A percentile compares a stretch with the other conserved stretches of the same genome.
These are phyloP conservation scores for Beauveria bassiana DNA, from an alignment of 2,329 filamentous ascomycete species.

Conservation along the genomic window DNA sequence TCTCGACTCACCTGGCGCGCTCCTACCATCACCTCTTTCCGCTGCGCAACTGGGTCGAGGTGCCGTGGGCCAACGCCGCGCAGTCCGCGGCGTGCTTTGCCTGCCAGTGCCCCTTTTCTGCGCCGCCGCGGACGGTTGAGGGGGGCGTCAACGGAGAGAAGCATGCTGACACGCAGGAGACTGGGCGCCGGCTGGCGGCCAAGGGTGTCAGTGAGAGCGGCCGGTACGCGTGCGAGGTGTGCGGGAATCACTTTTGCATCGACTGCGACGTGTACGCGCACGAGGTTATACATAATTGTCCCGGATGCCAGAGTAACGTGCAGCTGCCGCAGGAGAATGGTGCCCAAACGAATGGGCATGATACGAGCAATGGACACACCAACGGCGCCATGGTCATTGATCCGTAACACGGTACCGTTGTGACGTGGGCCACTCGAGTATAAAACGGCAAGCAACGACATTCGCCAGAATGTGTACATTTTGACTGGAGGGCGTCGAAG, in stretches of 20 bases:
- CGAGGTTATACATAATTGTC: constrained; percentile 91
- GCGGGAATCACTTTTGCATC: constrained; percentile 87
- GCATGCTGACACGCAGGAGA: constrained; percentile 12
- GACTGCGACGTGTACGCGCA: constrained; percentile 96
- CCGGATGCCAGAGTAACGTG: constrained; percentile 64
- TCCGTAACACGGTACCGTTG: constrained; percentile 16
- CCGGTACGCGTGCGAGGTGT: constrained; percentile 84
- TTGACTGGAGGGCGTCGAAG: not conserved
- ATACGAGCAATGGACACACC: constrained; percentile 18
- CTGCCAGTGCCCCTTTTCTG: constrained; percentile 68
- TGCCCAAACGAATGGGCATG: constrained; percentile 20
- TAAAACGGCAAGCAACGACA: not conserved
- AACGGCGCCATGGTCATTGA: constrained; percentile 41
- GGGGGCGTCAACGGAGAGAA: constrained; percentile 15
- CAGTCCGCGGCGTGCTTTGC: constrained; percentile 63
- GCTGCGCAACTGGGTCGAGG: constrained; percentile 81
- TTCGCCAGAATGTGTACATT: not conserved
- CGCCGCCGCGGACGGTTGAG: constrained; percentile 21
- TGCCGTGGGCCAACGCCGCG: constrained; percentile 68
- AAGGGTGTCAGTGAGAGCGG: constrained; percentile 77
- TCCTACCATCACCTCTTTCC: constrained; percentile 92
- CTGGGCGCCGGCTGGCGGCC: constrained; percentile 16
- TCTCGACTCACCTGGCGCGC: constrained; percentile 87
- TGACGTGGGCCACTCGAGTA: not conserved
- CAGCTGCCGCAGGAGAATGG: constrained; percentile 12